Evolutionary conservation across 2,329 filamentous ascomycete genomes (phyloP).

Genomic region (Nemania abortiva): DNA sequence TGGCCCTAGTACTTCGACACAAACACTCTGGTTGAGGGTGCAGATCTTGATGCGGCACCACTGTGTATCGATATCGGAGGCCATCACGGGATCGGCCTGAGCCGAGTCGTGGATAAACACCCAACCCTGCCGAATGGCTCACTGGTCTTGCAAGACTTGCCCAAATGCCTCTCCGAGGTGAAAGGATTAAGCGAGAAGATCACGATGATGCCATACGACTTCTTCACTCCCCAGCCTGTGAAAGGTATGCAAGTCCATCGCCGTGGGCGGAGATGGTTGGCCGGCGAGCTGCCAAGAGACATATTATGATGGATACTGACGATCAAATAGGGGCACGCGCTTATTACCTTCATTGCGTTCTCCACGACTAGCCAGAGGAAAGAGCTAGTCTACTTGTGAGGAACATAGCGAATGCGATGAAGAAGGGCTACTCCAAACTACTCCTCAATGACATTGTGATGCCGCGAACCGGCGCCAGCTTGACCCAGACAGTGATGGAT

Average conservation of each 20-base stretch:
- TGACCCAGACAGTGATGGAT: constrained; percentile 37
- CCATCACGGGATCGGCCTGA: constrained; percentile 54
- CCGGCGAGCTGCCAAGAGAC: not conserved
- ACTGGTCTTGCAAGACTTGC: constrained; percentile 56
- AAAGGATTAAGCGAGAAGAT: constrained; percentile 42
- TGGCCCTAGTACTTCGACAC: constrained; percentile 45
- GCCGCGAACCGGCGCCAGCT: constrained; percentile 51
- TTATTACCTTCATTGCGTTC: constrained; percentile 52
- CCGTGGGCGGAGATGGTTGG: constrained; percentile 3
- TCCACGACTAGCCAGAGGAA: constrained; percentile 57
- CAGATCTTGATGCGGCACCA: constrained; percentile 46
- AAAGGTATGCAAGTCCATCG: constrained; percentile 36
- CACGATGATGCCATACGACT: constrained; percentile 47
- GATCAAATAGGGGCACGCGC: constrained; percentile 44
- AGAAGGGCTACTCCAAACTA: constrained; percentile 55
- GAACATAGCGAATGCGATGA: constrained; percentile 50
- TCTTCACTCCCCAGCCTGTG: constrained; percentile 52
- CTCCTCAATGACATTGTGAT: constrained; percentile 59
- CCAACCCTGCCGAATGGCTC: constrained; percentile 48
- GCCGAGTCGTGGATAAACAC: constrained; percentile 49
- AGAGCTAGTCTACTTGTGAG: constrained; percentile 51
- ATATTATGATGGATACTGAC: constrained; percentile 3
- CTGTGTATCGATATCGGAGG: constrained; percentile 58
- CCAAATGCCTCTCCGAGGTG: constrained; percentile 42
- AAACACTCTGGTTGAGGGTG: constrained; percentile 40